These are phyloP conservation scores for Lathyrus sativus DNA, from an alignment of 306 rosid species.

Conservation along the genomic window DNA sequence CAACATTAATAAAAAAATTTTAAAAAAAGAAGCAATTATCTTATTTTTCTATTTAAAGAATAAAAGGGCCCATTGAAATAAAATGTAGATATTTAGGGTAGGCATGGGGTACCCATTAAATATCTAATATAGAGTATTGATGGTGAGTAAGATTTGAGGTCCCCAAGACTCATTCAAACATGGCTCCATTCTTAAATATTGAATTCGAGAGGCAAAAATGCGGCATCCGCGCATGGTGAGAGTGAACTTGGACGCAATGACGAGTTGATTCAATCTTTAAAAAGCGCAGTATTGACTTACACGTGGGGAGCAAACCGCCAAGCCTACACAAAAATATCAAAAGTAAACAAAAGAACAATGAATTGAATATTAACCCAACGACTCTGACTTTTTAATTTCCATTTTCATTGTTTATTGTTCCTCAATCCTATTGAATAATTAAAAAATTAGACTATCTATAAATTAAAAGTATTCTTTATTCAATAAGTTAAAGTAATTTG, in stretches of 20 bases:
- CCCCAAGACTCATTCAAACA: too few relatives aligned
- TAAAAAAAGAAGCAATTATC: too few relatives aligned
- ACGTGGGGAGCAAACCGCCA: conserved; percentile 37
- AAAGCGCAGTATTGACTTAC: conserved; percentile 1
- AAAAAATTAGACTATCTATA: too few relatives aligned
- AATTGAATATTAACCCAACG: conserved; percentile 35
- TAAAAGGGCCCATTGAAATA: too few relatives aligned
- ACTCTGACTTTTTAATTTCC: conserved; percentile 8
- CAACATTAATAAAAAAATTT: too few relatives aligned
- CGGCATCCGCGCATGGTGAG: not conserved
- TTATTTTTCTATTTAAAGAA: too few relatives aligned
- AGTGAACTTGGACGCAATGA: conserved; percentile 23
- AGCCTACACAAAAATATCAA: not conserved
- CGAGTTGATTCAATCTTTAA: conserved; percentile 30
- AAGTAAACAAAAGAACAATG: not conserved
- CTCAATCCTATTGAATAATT: not conserved
- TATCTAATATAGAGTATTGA: too few relatives aligned
- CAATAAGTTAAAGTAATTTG: too few relatives aligned
- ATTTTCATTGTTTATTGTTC: not conserved
- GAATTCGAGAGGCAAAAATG: not conserved
- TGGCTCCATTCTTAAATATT: not conserved
- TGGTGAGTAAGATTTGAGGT: too few relatives aligned
- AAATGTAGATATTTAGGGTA: too few relatives aligned
- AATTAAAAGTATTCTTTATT: too few relatives aligned
- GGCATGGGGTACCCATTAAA: too few relatives aligned